Evolutionary conservation across 495 filamentous ascomycete genomes (phyloP), one percentile per base, ranked within the genome.

Genomic region (Talaromyces trachyspermus): DNA sequence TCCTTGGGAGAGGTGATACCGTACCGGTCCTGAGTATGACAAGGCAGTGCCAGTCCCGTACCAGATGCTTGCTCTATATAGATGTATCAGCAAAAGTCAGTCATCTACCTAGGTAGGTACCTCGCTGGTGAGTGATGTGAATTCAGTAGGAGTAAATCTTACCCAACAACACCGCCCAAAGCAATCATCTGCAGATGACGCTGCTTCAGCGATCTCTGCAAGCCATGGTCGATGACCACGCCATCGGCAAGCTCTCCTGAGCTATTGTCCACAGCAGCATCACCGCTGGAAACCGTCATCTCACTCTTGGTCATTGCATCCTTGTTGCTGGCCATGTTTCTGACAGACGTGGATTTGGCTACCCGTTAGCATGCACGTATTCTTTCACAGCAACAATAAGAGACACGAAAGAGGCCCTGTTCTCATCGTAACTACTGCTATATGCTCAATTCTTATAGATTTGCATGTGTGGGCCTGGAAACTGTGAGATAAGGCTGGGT

Each of bases 171-270:
- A 0, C 58, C 61, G 2, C 59, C 63, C 15, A 66, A 51, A 12
- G 57, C 56, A 26, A 66, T 60, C 60, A 66, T 63, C 32, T 54
- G 57, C 24, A 66, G 27, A 50, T 66, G 63, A 9, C 63, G 58
- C 19, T 59, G 55, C 8, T 57, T 56, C 22, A 66, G 46, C n/a
- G 27, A 46, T 22, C 58, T 54, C n/a, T 56, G 51, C 11, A 65
- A 49, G 11, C 58, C 59, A 12, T 56, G 56, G 8, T 61, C 60
- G 14, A 58, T 53, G 6, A 55, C 58, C 48, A 61, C 48, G 12
- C 25, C 22, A 18, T 17, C 39, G 12, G 26, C 22, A 42, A 2
- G 15, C 23, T 42, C 23, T 14, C 39, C 39, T 3, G 22, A 6
- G 39, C 39, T 26, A 20, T 24, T 42, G 39, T 42, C 39, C 7